Base-by-base conservation (phyloP, 768 basidiomycete species). In the Mrakia gelida region DNA sequence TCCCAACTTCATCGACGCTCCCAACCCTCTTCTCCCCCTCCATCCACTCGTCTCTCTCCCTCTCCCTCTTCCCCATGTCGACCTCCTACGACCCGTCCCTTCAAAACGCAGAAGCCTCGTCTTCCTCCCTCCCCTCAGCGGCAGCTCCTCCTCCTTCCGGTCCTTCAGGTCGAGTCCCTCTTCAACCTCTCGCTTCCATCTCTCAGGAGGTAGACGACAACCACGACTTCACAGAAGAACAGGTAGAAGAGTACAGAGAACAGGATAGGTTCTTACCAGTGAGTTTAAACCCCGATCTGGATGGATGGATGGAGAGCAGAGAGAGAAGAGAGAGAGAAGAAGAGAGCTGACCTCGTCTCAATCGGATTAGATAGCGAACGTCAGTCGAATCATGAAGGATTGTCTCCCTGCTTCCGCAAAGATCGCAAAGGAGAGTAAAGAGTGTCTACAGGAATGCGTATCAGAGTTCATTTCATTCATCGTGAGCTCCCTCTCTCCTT, bases 401-500 rank as follows among this genome's bases (percentile, higher is more conserved):
- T 89, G 93, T 16, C 91, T 98, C 3, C 95, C 96, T 0, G 86
- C 90, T 0, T 92, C 92, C 28, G 93, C 96, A 62, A 98, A 98
- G 86, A 96, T 98, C 82, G 92, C 93, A 11, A 98, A 98, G 84
- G 96, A 98, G 85, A 95, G 95, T 65, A 98, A 98, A 84, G 96
- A 98, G 86, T 95, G 93, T 85, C 94, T 98, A 62, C 96, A 98
- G 84, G 96, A 98, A 86, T 97, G 95, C 38, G 77, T 78, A 21
- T 65, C 61, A 56, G 96, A 98, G 86, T 98, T 97, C 87, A 98
- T 98, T 84, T 91, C 90, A 81, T 98, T 98, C 88, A 94, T 98
- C 86, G 84, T 85, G 41, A 70, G 84, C 49, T 83, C 23, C 11
- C 6, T n/a, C n/a, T n/a, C n/a, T n/a, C n/a, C n/a, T n/a, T n/a